Percentiles rank a stretch among this genome's conserved stretches.
These are phyloP conservation scores for Geosiphon pyriformis DNA, from an alignment of 192 early-diverging fungal genomes.

Conservation along the genomic window DNA sequence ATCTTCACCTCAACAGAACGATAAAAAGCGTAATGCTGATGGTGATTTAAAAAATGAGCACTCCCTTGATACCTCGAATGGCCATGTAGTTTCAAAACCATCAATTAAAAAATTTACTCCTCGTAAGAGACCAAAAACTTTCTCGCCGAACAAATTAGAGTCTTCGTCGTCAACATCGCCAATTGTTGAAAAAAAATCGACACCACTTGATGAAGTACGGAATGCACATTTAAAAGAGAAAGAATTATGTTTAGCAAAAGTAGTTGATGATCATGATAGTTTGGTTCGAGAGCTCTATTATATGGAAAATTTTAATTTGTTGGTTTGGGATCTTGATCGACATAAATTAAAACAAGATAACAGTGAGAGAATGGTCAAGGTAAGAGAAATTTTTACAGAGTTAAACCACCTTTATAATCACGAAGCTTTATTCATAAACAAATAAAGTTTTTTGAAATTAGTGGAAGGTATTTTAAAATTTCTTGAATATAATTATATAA, in stretches of 20 bases:
- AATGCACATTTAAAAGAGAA: constrained; percentile 33
- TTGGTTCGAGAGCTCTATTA: constrained; percentile 54
- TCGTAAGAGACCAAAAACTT: constrained; percentile 22
- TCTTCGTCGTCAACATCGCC: neutral
- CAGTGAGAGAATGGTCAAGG: constrained; percentile 49
- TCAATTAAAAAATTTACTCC: neutral
- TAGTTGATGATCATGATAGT: constrained; percentile 49
- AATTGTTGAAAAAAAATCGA: constrained; percentile 7
- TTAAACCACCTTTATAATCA: neutral
- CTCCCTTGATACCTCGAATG: neutral
- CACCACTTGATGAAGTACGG: constrained; percentile 42
- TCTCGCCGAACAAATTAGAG: neutral
- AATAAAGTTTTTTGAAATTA: neutral
- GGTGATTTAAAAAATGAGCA: neutral
- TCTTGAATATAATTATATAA: neutral
- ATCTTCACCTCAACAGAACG: neutral
- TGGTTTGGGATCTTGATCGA: constrained; percentile 47
- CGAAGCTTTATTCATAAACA: neutral
- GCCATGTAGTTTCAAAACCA: no score
- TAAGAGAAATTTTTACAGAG: constrained; percentile 23
- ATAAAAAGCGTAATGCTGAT: neutral
- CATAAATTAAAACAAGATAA: constrained; percentile 44
- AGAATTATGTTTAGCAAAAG: constrained; percentile 37
- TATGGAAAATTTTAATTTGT: constrained; percentile 46
- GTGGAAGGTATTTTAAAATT: neutral